A percentile compares a stretch with the other conserved stretches of the same genome.
phyloP scores from a whole-genome alignment of 2,329 filamentous ascomycete species.

The Emmonsiellopsis sp. region DNA sequence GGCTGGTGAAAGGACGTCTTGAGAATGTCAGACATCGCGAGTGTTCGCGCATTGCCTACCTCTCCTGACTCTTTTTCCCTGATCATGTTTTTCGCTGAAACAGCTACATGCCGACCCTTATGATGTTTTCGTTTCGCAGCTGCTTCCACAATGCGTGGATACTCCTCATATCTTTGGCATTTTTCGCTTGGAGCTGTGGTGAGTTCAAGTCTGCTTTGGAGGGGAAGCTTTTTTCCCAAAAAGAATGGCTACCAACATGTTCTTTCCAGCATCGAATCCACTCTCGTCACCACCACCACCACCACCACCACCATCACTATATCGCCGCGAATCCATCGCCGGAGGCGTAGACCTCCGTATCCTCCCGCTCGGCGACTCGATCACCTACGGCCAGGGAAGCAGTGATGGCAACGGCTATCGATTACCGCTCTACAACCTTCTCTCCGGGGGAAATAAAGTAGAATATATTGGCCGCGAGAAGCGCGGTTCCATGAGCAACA shows the following conservation, averaged over 20 bases:
- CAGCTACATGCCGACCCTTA: neutral
- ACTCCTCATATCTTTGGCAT: neutral
- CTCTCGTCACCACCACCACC: neutral
- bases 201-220: neutral
- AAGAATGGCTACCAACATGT: neutral
- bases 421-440: conserved; percentile 15
- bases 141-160: neutral
- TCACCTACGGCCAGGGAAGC: conserved; percentile 20
- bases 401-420: conserved; percentile 29
- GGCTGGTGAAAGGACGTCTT: no score
- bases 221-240: no score
- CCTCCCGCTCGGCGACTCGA: conserved; percentile 23
- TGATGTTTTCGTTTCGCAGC: neutral
- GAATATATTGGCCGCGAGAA: conserved; percentile 5
- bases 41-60: no score
- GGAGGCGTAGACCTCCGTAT: conserved; percentile 12
- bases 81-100: neutral
- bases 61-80: neutral
- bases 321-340: neutral
- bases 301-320: no score
- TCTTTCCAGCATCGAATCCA: neutral
- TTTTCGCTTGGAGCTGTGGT: neutral
- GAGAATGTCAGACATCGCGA: no score
- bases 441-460: conserved; percentile 14
- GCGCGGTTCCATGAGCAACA: conserved; percentile 19